Evolutionary conservation across 257 asterid genomes (phyloP).

Genomic region (Rubia yunnanensis): DNA sequence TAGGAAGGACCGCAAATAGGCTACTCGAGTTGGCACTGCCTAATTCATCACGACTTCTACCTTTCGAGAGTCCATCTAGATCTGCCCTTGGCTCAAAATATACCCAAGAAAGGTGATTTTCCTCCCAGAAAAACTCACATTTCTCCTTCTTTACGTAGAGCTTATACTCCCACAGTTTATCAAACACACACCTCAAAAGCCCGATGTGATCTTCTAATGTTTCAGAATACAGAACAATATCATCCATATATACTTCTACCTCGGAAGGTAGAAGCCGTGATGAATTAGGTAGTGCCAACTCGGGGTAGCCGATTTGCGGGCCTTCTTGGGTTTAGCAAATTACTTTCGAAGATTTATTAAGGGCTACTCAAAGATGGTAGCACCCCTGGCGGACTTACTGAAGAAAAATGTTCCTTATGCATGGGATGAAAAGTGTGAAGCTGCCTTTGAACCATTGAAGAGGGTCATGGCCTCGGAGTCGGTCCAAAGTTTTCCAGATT

Average conservation of each 20-base stretch:
- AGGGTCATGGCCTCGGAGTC: neutral
- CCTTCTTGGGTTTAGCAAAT: neutral
- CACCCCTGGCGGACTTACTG: constrained; percentile 1
- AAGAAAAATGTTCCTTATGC: constrained; percentile 1
- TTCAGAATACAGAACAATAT: neutral
- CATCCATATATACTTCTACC: neutral
- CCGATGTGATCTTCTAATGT: neutral
- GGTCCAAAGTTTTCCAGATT: neutral
- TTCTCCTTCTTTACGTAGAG: neutral
- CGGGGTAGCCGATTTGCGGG: neutral
- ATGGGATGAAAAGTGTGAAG: neutral
- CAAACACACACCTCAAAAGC: neutral
- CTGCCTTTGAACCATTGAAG: neutral
- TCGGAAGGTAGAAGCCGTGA: neutral
- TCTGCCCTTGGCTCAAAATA: neutral
- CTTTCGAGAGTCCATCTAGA: neutral
- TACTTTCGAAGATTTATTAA: too few relatives aligned
- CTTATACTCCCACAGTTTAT: neutral
- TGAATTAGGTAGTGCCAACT: neutral
- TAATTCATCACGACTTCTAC: neutral
- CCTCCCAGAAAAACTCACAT: neutral
- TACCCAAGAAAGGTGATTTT: neutral
- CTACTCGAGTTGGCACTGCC: neutral
- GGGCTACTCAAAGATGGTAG: neutral
- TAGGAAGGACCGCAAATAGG: neutral